Evolutionary conservation across 1,139 yeast species (phyloP), one percentile per base, ranked within the genome.

Genomic region (Ogataea hybrid): DNA sequence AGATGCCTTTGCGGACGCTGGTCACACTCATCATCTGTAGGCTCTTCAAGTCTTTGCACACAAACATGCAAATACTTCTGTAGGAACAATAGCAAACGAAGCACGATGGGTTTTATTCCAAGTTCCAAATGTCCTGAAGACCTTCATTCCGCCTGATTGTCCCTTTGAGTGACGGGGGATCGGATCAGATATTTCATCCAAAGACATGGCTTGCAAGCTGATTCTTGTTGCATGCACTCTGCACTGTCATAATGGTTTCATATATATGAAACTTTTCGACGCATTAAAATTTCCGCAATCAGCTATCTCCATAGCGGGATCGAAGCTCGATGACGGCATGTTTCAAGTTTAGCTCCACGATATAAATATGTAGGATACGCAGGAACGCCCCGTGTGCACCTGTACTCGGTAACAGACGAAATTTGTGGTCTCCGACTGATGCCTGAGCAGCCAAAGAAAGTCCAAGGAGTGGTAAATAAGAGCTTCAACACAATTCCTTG

Each of bases 401-500:
- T 17, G 27, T 12, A 3, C 12, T 25, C 14, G 27, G 27, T 30
- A 25, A 27, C 28, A 20, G 27, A 28, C 22, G 27, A 9, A 25
- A 9, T 3, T 10, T n/a, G 25, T 35, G 28, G 25, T 33, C 4
- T 17, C 6, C 17, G 29, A 6, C 14, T 4, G 8, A 35, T 35
- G 43, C 28, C 36, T 28, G 42, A 37, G 25, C 17, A 31, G 29
- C 37, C 40, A 18, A 30, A 40, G 27, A 42, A 40, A 25, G 14
- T 71, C 11, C 79, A 72, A 52, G 75, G 73, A 44, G 62, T 70
- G 5, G 65, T 68, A 4, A 48, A 50, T 16, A 52, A 49, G 4
- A 65, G 73, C 3, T 69, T 77, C 46, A 69, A 68, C 43, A 69
- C 74, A 47, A 73, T 82, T 0, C 73, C 79, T 0, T 61, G 62